Base-by-base conservation (phyloP, 2,329 filamentous ascomycete genomes). In the Hypoxylon sp. region DNA sequence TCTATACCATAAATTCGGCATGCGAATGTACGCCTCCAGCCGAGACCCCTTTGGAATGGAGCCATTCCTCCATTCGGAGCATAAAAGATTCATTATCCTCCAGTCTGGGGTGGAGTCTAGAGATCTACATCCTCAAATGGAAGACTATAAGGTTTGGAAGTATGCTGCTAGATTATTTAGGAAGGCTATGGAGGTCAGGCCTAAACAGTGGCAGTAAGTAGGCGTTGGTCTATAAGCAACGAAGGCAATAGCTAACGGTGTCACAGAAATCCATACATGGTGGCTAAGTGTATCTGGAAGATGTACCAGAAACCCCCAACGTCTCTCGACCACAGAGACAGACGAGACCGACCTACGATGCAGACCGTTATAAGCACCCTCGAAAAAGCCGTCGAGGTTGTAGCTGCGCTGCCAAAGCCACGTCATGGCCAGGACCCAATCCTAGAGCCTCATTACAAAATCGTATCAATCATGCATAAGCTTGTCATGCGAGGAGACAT, bases 401-500 rank as follows among this genome's bases (percentile, higher is more conserved):
- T 80, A 1, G 72, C 74, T 5, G 74, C 73, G 12, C 69, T 80
- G 20, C 78, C 79, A 19, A 83, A 83, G 57, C 79, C 80, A 3
- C 74, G 80, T 9, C 75, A 78, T 66, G 85, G 79, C 13, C 75
- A 74, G 51, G 91, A 96, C 54, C 91, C 90, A 0, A 86, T 95
- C 16, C 79, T 97, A 11, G 92, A 96, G 68, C 92, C 92, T 3
- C 91, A 96, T 67, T 96, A 95, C 77, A 96, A 96, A 73, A 86
- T 96, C 13, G 81, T 94, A 25, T 88, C 89, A 2, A 76, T 94
- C 15, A 74, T 91, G 5, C 86, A 95, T 73, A 96, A 97, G 69
- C 79, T 96, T 16, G 88, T 95, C 11, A 76, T 76, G 23, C 73
- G 75, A 9, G 71, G 73, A 9, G 77, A 82, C 20, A 61, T 84